These are phyloP conservation scores for Colletotrichum liriopes DNA, from an alignment of 2,329 filamentous ascomycete genomes.

Conservation along the genomic window DNA sequence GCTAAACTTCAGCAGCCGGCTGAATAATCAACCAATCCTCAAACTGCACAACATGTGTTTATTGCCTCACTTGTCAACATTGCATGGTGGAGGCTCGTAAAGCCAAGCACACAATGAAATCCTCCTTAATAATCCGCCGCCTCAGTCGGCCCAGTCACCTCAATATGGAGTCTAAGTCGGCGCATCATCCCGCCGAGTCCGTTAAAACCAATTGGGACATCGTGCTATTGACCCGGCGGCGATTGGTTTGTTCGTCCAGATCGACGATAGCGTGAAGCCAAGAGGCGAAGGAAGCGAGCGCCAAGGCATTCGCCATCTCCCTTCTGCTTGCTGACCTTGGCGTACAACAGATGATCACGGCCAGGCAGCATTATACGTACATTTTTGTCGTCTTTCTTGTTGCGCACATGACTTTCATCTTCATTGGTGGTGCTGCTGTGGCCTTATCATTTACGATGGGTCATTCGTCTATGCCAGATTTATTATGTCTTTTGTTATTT, in stretches of 20 bases:
- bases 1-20: neutral
- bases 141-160: neutral
- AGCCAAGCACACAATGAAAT: neutral
- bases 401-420: too few species aligned
- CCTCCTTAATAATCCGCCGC: neutral
- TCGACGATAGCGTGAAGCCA: neutral
- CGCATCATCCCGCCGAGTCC: neutral
- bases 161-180: neutral
- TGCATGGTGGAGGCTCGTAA: neutral
- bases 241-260: neutral
- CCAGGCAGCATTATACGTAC: too few species aligned
- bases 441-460: too few species aligned
- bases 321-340: neutral
- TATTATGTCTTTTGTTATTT: too few species aligned
- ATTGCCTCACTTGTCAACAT: neutral
- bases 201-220: neutral
- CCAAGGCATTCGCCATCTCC: neutral
- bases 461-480: too few species aligned
- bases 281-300: conserved; percentile 24
- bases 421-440: too few species aligned
- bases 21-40: neutral
- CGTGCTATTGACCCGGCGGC: neutral
- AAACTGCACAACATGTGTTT: too few species aligned
- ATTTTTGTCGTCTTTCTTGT: too few species aligned
- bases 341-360: neutral